Conservation (phyloP, 805 yeast species). For the Candida argentea region DNA sequence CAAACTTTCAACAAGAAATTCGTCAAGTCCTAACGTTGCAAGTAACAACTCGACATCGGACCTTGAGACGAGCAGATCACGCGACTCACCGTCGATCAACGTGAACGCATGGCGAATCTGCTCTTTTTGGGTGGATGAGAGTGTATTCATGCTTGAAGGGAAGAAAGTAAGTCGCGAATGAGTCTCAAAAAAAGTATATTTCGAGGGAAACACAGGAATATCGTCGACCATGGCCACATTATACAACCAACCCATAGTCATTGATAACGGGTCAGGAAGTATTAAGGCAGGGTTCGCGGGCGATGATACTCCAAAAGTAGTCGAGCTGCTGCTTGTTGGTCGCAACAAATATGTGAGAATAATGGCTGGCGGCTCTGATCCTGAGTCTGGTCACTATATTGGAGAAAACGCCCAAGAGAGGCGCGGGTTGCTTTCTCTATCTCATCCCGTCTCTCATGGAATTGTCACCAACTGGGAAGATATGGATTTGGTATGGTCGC, state of each 20-base stretch:
- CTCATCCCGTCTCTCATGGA: conserved; percentile 75
- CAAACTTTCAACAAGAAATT: conserved; percentile 4
- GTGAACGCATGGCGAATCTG: conserved; percentile 69
- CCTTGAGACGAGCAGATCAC: conserved; percentile 53
- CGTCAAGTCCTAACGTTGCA: conserved; percentile 23
- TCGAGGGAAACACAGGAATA: too few species aligned
- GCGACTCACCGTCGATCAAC: conserved; percentile 65
- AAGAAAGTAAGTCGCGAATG: background rate
- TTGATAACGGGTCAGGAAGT: conserved; percentile 65
- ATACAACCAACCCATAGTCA: conserved; percentile 37
- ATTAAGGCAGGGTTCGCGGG: conserved; percentile 92
- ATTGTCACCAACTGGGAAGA: conserved; percentile 74
- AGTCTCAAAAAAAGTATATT: too few species aligned
- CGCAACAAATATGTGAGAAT: conserved; percentile 74
- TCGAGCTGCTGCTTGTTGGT: conserved; percentile 62
- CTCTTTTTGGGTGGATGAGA: conserved; percentile 54
- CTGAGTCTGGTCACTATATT: conserved; percentile 44
- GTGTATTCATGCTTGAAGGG: conserved; percentile 16
- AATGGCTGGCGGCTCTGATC: conserved; percentile 29
- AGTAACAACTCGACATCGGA: conserved; percentile 48
- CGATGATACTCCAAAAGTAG: conserved; percentile 65
- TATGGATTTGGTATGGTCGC: conserved; percentile 75
- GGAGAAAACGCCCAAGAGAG: conserved; percentile 68
- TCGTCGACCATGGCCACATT: conserved; percentile 9
- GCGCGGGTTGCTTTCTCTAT: conserved; percentile 64